phyloP scores from a whole-genome alignment of 768 basidiomycete genomes.

The Piloderma croceum region DNA sequence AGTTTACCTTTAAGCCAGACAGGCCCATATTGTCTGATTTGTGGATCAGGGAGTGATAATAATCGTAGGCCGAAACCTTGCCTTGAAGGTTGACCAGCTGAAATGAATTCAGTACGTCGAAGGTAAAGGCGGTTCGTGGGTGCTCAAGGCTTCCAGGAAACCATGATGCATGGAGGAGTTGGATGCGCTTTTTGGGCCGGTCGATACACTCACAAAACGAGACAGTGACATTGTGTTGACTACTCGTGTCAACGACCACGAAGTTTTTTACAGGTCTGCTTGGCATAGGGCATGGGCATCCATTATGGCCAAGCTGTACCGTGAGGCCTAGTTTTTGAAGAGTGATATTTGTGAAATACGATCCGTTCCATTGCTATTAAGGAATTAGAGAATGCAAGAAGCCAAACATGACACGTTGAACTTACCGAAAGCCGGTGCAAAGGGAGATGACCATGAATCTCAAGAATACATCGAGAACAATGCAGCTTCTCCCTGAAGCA shows the following conservation, averaged over 20 bases:
- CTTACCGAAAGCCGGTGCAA: constrained; percentile 16
- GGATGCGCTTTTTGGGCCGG: not conserved
- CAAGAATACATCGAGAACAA: constrained; percentile 12
- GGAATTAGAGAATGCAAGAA: not conserved
- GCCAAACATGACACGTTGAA: not conserved
- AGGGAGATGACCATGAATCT: constrained; percentile 10
- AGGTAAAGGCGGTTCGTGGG: constrained; percentile 16
- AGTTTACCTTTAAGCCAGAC: constrained; percentile 2
- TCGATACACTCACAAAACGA: constrained; percentile 17
- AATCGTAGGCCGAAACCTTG: constrained; percentile 14
- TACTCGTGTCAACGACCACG: constrained; percentile 17
- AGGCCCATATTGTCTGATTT: constrained; percentile 1
- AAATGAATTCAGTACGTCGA: constrained; percentile 14
- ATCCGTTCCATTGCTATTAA: constrained; percentile 16
- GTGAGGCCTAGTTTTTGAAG: constrained; percentile 7
- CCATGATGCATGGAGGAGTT: constrained; percentile 17
- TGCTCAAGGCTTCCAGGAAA: constrained; percentile 15
- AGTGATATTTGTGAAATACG: constrained; percentile 8
- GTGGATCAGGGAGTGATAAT: constrained; percentile 12
- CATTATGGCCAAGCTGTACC: constrained; percentile 20
- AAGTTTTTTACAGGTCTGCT: constrained; percentile 11
- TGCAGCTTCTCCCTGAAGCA: constrained; percentile 1
- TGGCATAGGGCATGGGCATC: too few relatives aligned
- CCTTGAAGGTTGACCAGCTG: constrained; percentile 17
- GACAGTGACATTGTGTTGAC: constrained; percentile 14